phyloP scores from a whole-genome alignment of 2,329 filamentous ascomycete genomes.

The Zymoseptoria pseudotritici region DNA sequence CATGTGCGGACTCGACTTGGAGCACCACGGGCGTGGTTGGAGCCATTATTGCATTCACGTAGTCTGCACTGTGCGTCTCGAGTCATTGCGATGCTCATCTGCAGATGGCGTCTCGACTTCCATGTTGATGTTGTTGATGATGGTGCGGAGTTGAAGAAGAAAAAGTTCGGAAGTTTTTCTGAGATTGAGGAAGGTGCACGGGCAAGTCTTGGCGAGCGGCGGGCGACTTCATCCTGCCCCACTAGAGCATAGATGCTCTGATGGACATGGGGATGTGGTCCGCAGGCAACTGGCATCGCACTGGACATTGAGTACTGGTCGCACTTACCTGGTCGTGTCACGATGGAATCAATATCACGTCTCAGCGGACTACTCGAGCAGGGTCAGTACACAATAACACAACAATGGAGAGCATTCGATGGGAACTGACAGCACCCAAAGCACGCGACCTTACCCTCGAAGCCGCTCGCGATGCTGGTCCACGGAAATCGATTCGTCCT shows the following conservation, averaged over 20 bases:
- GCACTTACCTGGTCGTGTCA: constrained; percentile 12
- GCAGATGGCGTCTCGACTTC: background rate
- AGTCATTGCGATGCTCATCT: background rate
- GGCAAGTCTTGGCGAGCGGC: background rate
- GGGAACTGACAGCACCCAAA: constrained; percentile 34
- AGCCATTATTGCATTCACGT: constrained; percentile 5
- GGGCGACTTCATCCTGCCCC: background rate
- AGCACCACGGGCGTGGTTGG: constrained; percentile 31
- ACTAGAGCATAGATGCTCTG: background rate
- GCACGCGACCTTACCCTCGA: constrained; percentile 96
- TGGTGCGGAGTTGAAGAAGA: background rate
- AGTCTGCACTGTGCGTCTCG: background rate
- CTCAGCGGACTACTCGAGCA: constrained; percentile 93
- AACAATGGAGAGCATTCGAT: constrained; percentile 31
- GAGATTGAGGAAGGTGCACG: background rate
- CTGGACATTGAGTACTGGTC: background rate
- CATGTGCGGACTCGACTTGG: constrained; percentile 33
- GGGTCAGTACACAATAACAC: constrained; percentile 64
- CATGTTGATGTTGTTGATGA: background rate
- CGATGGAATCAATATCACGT: constrained; percentile 91
- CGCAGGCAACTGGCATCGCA: background rate
- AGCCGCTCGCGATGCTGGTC: constrained; percentile 80
- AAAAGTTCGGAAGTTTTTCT: background rate
- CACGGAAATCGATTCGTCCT: constrained; percentile 51
- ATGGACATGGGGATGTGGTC: background rate